A percentile compares a stretch with the other conserved stretches of the same genome.
Conservation (phyloP, 78 protist species). For the Emiliania huxleyi region DNA sequence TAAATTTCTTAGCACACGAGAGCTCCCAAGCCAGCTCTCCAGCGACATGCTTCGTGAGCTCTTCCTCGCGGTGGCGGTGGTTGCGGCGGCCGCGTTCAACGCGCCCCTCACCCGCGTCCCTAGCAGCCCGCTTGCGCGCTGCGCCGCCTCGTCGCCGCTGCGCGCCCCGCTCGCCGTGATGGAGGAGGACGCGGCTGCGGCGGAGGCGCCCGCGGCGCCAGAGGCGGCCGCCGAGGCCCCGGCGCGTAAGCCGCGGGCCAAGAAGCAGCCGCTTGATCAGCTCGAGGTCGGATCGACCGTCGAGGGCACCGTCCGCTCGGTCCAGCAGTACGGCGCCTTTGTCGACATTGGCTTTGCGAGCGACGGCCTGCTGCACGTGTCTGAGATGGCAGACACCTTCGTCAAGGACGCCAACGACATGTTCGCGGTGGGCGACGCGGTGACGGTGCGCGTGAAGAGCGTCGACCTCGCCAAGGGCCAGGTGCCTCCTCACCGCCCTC, state of each 20-base stretch:
- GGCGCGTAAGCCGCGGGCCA: not conserved
- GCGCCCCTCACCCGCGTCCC: too few relatives aligned
- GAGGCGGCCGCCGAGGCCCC: not conserved
- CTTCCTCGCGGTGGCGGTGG: too few relatives aligned
- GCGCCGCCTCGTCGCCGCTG: not conserved
- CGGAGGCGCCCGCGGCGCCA: not conserved
- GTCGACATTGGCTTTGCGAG: not conserved
- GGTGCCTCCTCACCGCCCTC: too few relatives aligned
- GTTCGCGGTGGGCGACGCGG: not conserved
- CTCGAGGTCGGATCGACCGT: not conserved
- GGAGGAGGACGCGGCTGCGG: not conserved
- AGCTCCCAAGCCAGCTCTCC: too few relatives aligned
- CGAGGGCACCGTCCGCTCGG: not conserved
- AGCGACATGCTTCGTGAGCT: too few relatives aligned
- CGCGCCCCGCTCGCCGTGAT: not conserved
- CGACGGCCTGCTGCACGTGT: conserved; percentile 10
- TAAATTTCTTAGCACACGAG: too few relatives aligned
- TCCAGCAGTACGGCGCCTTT: not conserved
- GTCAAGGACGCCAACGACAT: not conserved
- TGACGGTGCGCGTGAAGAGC: not conserved
- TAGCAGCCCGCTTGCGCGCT: too few relatives aligned
- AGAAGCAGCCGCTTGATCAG: not conserved
- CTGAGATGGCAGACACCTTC: not conserved
- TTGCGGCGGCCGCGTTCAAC: too few relatives aligned
- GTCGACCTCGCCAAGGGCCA: not conserved